Conservation (phyloP, 192 early-diverging fungal species). For the Endogone sp. region DNA sequence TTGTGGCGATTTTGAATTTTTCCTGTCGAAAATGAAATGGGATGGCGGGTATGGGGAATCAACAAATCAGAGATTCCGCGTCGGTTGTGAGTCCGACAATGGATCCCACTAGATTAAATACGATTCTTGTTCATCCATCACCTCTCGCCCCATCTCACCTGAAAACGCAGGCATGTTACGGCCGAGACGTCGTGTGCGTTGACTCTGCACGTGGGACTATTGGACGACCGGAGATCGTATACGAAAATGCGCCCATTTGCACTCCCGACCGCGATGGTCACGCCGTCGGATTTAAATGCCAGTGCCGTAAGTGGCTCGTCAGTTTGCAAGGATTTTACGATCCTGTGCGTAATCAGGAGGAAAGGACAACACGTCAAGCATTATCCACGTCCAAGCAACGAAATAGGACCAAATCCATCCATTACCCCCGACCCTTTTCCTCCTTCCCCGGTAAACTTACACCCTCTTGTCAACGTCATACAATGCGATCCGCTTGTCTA, state of each 20-base stretch:
- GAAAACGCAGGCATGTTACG: constrained; percentile 21
- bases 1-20: too few relatives aligned
- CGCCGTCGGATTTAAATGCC: constrained; percentile 33
- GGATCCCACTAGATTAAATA: too few relatives aligned
- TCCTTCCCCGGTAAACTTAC: too few relatives aligned
- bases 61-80: too few relatives aligned
- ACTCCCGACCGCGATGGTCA: constrained; percentile 39
- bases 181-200: constrained; percentile 5
- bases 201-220: constrained; percentile 21
- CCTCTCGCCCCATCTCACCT: constrained; percentile 2
- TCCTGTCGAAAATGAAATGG: too few relatives aligned
- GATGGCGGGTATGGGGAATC: too few relatives aligned
- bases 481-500: constrained; percentile 31
- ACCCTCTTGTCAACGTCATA: constrained; percentile 38
- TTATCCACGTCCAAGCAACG: too few relatives aligned
- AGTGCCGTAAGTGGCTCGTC: constrained; percentile 33
- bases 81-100: too few relatives aligned
- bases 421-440: too few relatives aligned
- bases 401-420: too few relatives aligned
- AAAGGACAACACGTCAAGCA: neutral
- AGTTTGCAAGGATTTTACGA: constrained; percentile 29
- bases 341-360: constrained; percentile 2
- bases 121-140: too few relatives aligned
- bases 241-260: constrained; percentile 34
- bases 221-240: constrained; percentile 35